A percentile compares a stretch with the other conserved stretches of the same genome.
These are phyloP conservation scores for Thozetella sp. DNA, from an alignment of 495 filamentous ascomycete species.

Conservation along the genomic window DNA sequence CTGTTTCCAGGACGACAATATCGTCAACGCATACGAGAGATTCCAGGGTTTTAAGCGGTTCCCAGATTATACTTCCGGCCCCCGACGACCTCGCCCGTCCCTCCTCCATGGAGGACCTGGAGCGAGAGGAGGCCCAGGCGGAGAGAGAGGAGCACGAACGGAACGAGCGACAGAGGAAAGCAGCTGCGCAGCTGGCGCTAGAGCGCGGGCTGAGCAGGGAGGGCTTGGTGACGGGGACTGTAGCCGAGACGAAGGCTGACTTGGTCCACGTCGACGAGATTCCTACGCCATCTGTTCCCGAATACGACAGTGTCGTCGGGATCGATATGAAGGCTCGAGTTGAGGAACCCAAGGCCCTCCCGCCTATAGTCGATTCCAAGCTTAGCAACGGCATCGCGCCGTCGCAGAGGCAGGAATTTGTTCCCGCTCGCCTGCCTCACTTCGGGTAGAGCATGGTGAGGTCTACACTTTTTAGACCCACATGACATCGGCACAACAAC, in stretches of 20 bases:
- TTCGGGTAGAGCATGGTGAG: slow-evolving; percentile 18
- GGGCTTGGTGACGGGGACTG: slow-evolving; percentile 19
- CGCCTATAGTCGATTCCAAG: not conserved
- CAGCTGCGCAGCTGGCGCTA: slow-evolving; percentile 71
- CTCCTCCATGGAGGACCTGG: slow-evolving; percentile 71
- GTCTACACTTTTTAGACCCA: not conserved
- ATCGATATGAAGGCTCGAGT: not conserved
- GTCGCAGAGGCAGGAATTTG: slow-evolving; percentile 15
- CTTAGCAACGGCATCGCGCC: not conserved
- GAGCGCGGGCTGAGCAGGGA: slow-evolving; percentile 64
- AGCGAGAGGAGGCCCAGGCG: slow-evolving; percentile 73
- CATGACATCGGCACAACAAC: not conserved
- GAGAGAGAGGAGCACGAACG: slow-evolving; percentile 70
- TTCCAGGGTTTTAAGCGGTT: slow-evolving; percentile 10
- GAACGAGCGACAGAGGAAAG: slow-evolving; percentile 68
- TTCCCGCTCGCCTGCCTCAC: slow-evolving; percentile 32
- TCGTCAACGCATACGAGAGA: slow-evolving; percentile 47
- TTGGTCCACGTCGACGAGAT: slow-evolving; percentile 18
- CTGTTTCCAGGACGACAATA: slow-evolving; percentile 48
- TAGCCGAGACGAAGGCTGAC: slow-evolving; percentile 29
- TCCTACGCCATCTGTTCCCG: slow-evolving; percentile 20
- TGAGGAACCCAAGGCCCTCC: not conserved
- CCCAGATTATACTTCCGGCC: not conserved
- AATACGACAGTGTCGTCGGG: slow-evolving; percentile 21
- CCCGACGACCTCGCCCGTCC: slow-evolving; percentile 5